phyloP scores from a whole-genome alignment of 2,329 filamentous ascomycete genomes.

The Botrytis elliptica region DNA sequence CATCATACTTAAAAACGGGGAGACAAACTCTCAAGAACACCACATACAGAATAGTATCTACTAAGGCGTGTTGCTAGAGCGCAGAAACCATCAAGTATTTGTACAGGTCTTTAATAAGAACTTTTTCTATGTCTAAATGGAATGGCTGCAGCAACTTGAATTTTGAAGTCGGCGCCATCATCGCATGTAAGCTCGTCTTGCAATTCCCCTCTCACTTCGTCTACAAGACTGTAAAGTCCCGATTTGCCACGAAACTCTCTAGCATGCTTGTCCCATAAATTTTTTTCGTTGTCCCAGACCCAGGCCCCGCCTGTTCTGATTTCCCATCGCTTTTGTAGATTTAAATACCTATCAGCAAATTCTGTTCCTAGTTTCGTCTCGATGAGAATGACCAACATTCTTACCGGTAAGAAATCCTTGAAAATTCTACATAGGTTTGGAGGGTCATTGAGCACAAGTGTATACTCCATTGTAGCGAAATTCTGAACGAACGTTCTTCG shows the following conservation, averaged over 20 bases:
- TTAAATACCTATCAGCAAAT: not conserved
- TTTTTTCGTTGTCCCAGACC: not conserved
- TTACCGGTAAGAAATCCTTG: too few relatives aligned
- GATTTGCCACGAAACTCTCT: too few relatives aligned
- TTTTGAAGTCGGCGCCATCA: not conserved
- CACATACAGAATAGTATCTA: not conserved
- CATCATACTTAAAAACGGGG: not conserved
- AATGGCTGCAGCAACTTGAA: not conserved
- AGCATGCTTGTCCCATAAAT: not conserved
- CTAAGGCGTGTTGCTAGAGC: not conserved
- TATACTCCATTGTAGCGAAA: not conserved
- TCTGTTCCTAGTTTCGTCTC: too few relatives aligned
- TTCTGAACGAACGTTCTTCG: too few relatives aligned
- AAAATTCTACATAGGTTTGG: too few relatives aligned
- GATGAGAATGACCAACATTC: not conserved
- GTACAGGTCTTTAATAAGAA: not conserved
- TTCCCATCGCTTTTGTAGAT: not conserved
- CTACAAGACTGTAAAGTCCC: not conserved
- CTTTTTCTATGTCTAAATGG: not conserved
- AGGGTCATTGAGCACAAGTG: too few relatives aligned
- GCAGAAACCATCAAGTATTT: not conserved
- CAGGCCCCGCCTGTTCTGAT: not conserved
- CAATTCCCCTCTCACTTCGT: fast-evolving
- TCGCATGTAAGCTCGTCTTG: too few relatives aligned
- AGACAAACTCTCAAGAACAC: not conserved